Conservation (phyloP, 1,284 basidiomycete species). For the Filobasidium uniguttulatum region DNA sequence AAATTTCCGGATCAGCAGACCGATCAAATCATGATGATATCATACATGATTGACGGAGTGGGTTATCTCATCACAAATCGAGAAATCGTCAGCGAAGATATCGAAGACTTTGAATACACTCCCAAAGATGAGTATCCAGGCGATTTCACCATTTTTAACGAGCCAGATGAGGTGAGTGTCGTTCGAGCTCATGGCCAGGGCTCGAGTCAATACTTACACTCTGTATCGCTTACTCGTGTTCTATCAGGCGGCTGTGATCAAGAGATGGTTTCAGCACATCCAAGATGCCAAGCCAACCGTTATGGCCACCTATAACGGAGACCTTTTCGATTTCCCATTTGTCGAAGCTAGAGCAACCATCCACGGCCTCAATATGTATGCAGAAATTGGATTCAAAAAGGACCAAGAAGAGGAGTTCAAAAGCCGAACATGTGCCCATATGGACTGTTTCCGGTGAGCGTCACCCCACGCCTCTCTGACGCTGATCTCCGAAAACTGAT, state of each 20-base stretch:
- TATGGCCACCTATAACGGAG: slow-evolving; percentile 97
- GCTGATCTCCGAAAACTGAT: neutral
- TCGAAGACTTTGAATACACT: slow-evolving; percentile 98
- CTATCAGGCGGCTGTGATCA: slow-evolving; percentile 56
- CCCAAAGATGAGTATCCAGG: slow-evolving; percentile 97
- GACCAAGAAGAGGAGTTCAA: slow-evolving; percentile 95
- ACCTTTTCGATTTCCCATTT: slow-evolving; percentile 99
- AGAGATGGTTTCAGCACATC: slow-evolving; percentile 85
- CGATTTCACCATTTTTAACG: slow-evolving; percentile 93
- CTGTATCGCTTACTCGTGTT: slow-evolving; percentile 1
- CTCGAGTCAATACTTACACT: neutral
- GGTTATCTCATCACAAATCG: slow-evolving; percentile 96
- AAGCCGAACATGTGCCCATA: slow-evolving; percentile 81
- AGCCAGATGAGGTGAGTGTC: slow-evolving; percentile 64
- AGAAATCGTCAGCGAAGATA: slow-evolving; percentile 93
- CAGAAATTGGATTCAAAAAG: slow-evolving; percentile 82
- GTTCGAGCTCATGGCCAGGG: neutral
- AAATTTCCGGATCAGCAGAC: slow-evolving; percentile 94
- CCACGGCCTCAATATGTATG: slow-evolving; percentile 92
- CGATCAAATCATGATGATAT: slow-evolving; percentile 99
- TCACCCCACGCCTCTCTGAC: neutral
- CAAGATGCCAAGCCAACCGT: slow-evolving; percentile 88
- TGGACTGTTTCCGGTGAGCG: slow-evolving; percentile 83
- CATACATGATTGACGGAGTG: slow-evolving; percentile 47
- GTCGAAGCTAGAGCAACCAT: slow-evolving; percentile 73